Evolutionary conservation across 208 protist species (phyloP).

Genomic region (Perkinsela sp.): DNA sequence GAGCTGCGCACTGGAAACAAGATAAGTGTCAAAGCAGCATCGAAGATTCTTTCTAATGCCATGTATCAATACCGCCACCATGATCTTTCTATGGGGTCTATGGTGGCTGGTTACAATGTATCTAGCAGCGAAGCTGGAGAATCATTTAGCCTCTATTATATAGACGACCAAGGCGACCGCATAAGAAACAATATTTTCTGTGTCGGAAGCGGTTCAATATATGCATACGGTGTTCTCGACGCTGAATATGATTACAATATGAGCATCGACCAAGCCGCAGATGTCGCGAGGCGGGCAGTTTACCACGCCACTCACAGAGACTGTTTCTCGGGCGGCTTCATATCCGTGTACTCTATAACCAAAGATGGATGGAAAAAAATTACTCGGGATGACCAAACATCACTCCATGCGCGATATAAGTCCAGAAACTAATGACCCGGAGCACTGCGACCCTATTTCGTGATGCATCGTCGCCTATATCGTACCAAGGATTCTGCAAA

Average conservation of each 20-base stretch:
- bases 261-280: conserved; percentile 82
- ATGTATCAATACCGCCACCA: conserved; percentile 91
- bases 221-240: conserved; percentile 97
- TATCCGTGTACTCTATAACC: conserved; percentile 83
- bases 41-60: conserved; percentile 97
- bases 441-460: too few relatives aligned
- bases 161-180: conserved; percentile 95
- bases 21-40: conserved; percentile 93
- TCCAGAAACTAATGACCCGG: too few relatives aligned
- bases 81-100: conserved; percentile 88
- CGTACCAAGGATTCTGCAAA: too few relatives aligned
- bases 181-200: conserved; percentile 88
- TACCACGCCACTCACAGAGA: conserved; percentile 97
- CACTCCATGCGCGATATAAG: conserved; percentile 37
- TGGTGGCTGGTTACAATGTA: conserved; percentile 88
- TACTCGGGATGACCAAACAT: conserved; percentile 66
- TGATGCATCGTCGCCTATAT: too few relatives aligned
- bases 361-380: conserved; percentile 76
- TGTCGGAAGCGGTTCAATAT: conserved; percentile 95
- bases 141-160: conserved; percentile 77
- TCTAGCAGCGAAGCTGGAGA: conserved; percentile 38
- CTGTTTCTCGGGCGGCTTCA: conserved; percentile 84
- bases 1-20: conserved; percentile 76
- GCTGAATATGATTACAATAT: conserved; percentile 71
- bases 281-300: conserved; percentile 89